Evolutionary conservation across 164 flowering plant genomes (phyloP), one percentile per base, ranked within the genome.

Genomic region (Amborella trichopoda): DNA sequence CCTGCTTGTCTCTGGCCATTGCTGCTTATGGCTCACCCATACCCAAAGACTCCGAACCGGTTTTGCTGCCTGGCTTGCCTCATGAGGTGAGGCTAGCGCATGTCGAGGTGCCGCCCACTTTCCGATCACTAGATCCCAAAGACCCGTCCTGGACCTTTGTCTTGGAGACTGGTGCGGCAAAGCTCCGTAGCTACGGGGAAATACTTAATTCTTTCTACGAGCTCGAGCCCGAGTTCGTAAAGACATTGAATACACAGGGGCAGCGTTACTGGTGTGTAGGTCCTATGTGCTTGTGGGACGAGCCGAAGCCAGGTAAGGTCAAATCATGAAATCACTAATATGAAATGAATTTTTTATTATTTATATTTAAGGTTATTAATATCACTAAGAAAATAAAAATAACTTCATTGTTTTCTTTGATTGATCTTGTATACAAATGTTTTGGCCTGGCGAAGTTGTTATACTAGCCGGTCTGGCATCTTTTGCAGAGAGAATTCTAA

Each of bases 241-340:
- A 46, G 0, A 6, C 62, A 3, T 19, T 62, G 0, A 56, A 67
- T 16, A 47, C 68, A 3, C 56, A 55, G 21, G 57, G 33, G 1
- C 53, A 58, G 21, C 51, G 32, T 42, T 58, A 46, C 14, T 67
- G 68, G 65, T 67, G 65, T 21, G 44, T 59, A 6, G 71, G 71
- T 0, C 71, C 71, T 0, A 16, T 59, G 8, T 2, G 34, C 3
- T 23, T 59, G 5, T 49, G 40, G 26, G 34, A 52, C 9, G 24
- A 23, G 17, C 12, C 13, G 25, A 24, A 39, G 20, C 16, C 9
- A 3, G 21, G n/a, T n/a, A n/a, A n/a, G n/a, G n/a, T n/a, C n/a
- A n/a, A n/a, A n/a, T n/a, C n/a, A n/a, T n/a, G n/a, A n/a, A n/a
- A n/a, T n/a, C n/a, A n/a, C n/a, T n/a, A n/a, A n/a, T n/a, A n/a